These are phyloP conservation scores for Xerocomellus chrysenteron DNA, from an alignment of 768 basidiomycete genomes.

Conservation along the genomic window DNA sequence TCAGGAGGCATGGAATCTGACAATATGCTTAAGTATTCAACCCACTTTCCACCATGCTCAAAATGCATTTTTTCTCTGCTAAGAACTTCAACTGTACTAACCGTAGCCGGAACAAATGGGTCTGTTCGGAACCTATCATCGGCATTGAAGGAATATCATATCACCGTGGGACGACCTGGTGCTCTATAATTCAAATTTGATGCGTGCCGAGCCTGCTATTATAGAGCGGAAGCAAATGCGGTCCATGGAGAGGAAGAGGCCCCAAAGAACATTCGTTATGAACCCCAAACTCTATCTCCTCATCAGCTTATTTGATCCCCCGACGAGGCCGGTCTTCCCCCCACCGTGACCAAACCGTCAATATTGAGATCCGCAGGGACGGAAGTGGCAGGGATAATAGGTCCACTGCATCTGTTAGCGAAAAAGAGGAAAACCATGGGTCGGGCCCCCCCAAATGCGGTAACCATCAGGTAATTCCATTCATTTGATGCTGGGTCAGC, in stretches of 20 bases:
- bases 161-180: background rate
- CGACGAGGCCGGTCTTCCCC: background rate
- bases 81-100: too few relatives aligned
- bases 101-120: background rate
- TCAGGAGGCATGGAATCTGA: too few relatives aligned
- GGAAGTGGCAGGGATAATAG: background rate
- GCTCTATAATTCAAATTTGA: background rate
- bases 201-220: background rate
- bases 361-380: background rate
- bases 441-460: too few relatives aligned
- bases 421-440: too few relatives aligned
- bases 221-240: background rate
- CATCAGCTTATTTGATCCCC: background rate
- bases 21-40: too few relatives aligned
- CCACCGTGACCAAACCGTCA: background rate
- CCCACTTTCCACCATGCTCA: too few relatives aligned
- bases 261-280: background rate
- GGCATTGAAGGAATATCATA: background rate
- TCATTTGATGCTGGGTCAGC: too few relatives aligned
- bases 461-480: too few relatives aligned
- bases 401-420: too few relatives aligned
- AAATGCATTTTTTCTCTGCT: too few relatives aligned
- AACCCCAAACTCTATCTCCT: background rate
- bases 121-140: background rate
- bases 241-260: background rate